Evolutionary conservation across 83 land plant species (phyloP), one percentile per base, ranked within the genome.

Genomic region (Picea abies): DNA sequence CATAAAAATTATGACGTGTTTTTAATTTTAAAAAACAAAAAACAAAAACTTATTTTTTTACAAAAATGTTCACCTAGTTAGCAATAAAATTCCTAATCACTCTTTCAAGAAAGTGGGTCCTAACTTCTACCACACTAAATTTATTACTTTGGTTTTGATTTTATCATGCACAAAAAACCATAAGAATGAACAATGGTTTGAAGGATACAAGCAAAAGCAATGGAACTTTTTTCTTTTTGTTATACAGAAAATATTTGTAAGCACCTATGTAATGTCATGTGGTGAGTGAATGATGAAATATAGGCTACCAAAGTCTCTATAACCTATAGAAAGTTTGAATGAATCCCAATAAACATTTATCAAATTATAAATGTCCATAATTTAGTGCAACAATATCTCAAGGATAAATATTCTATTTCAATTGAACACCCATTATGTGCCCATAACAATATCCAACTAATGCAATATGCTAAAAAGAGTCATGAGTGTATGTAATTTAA

Each of bases 381-480:
- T 6, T 2, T 37, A 71, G 76, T n/a, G 9, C 16, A 49, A 22
- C 60, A 75, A 47, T 75, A 23, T 56, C 47, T 52, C 5, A 75
- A 75, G 76, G 12, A 71, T 22, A 75, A 25, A 12, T 75, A 1
- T 75, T 49, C 1, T 47, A 10, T 73, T 75, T 60, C n/a, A n/a
- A n/a, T n/a, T n/a, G n/a, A 26, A 26, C 29, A 26, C 29, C 29
- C 29, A 26, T 26, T 26, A 26, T 26, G 29, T 26, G 39, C 97
- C 99, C 81, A 97, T 83, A 58, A 97, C 94, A 87, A 89, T 94
- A 76, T 94, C 95, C 56, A 97, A 73, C 66, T 97, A 91, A 82
- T 97, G 99, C 32, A 98, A 96, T 26, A 97, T 89, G 81, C 96
- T 97, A 87, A 97, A 97, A 63, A 97, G 96, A 69, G 99, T 97